Evolutionary conservation across 208 protist genomes (phyloP).

Genomic region (Leishmania tropica): DNA sequence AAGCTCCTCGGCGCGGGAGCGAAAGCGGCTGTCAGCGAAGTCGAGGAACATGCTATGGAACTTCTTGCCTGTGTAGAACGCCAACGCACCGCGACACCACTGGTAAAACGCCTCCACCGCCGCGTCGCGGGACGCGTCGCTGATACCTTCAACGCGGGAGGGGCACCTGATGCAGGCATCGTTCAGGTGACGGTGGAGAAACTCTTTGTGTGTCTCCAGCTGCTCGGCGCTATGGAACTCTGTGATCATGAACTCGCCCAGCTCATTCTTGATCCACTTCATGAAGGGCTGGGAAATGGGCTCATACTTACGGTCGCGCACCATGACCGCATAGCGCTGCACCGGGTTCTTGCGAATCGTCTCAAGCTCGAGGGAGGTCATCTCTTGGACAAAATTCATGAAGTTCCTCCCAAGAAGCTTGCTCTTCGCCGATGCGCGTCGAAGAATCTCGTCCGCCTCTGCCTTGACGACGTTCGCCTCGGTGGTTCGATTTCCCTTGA

Average conservation of each 20-base stretch:
- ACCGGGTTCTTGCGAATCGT: conserved; percentile 88
- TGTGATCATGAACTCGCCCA: conserved; percentile 67
- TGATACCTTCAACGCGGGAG: conserved; percentile 65
- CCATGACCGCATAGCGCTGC: conserved; percentile 80
- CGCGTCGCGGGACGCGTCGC: conserved; percentile 62
- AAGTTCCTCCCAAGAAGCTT: conserved; percentile 85
- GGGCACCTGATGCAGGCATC: conserved; percentile 65
- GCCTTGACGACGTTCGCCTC: conserved; percentile 75
- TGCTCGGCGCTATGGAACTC: conserved; percentile 78
- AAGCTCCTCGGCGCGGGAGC: conserved; percentile 70
- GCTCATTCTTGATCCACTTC: conserved; percentile 86
- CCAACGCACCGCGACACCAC: conserved; percentile 85
- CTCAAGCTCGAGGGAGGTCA: conserved; percentile 87
- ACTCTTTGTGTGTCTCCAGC: conserved; percentile 78
- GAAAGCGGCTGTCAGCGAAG: conserved; percentile 79
- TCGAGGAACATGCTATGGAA: conserved; percentile 72
- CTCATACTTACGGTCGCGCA: conserved; percentile 81
- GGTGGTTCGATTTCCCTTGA: conserved; percentile 70
- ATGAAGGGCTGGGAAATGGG: conserved; percentile 77
- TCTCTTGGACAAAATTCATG: conserved; percentile 92
- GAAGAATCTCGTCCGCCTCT: conserved; percentile 84
- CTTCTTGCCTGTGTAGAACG: conserved; percentile 76
- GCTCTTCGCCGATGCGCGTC: conserved; percentile 77
- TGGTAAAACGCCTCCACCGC: conserved; percentile 83
- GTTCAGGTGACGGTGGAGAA: conserved; percentile 71